These are phyloP conservation scores for Penicillium sp. DNA, from an alignment of 2,329 filamentous ascomycete genomes.

Conservation along the genomic window DNA sequence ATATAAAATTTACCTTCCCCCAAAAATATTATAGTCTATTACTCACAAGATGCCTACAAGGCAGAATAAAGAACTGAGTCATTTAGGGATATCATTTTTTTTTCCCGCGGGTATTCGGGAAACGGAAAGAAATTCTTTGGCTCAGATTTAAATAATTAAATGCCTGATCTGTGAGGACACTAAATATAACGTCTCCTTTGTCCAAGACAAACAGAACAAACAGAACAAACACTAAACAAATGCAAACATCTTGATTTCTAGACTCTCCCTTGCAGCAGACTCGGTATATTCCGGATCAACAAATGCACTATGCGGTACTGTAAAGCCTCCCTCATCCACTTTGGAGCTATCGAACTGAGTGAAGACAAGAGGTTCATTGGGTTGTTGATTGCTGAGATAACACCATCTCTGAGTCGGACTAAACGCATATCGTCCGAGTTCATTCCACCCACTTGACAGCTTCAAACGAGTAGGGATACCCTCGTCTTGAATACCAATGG, in stretches of 20 bases:
- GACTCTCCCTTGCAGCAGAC: constrained; percentile 50
- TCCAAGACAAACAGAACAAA: neutral
- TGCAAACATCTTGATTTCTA: constrained; percentile 49
- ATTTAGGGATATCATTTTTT: neutral
- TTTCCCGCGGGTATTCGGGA: neutral
- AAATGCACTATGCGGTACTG: constrained; percentile 53
- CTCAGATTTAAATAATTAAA: neutral
- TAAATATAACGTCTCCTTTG: neutral
- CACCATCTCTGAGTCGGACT: constrained; percentile 16
- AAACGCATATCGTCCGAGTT: constrained; percentile 17
- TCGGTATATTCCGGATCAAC: constrained; percentile 41
- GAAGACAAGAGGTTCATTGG: constrained; percentile 21
- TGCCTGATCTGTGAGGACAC: neutral
- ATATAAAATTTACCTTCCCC: no score
- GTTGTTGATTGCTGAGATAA: constrained; percentile 17
- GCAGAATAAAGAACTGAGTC: neutral
- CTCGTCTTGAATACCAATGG: constrained; percentile 10
- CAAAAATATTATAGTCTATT: no score
- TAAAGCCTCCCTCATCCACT: constrained; percentile 9
- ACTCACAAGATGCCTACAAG: neutral
- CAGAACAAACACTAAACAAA: constrained; percentile 10
- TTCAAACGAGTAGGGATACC: constrained; percentile 11
- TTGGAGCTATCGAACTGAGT: constrained; percentile 21
- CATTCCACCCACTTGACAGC: constrained; percentile 14
- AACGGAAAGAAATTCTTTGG: neutral